These are phyloP conservation scores for Kurtzmaniella quercitrusa DNA, from an alignment of 1,139 yeast genomes.

Conservation along the genomic window DNA sequence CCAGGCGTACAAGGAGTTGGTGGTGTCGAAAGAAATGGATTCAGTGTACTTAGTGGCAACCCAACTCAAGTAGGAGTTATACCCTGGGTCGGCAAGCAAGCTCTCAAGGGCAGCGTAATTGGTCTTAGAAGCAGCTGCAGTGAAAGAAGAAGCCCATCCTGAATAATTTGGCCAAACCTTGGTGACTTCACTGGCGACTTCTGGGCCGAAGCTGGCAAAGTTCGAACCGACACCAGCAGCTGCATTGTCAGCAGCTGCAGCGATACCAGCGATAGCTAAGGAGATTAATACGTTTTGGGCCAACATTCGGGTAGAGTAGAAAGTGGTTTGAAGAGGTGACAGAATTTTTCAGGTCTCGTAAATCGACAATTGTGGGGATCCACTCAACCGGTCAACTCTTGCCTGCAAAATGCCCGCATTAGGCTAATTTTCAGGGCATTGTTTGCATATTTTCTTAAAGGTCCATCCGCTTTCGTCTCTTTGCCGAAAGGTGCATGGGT, in stretches of 20 bases:
- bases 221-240: too few relatives aligned
- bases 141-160: background rate
- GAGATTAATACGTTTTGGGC: background rate
- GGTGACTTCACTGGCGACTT: background rate
- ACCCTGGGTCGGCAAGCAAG: background rate
- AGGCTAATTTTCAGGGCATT: too few relatives aligned
- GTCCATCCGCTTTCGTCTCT: too few relatives aligned
- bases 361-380: too few relatives aligned
- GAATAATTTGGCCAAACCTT: background rate
- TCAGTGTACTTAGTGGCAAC: conserved; percentile 5
- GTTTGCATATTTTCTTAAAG: too few relatives aligned
- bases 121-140: background rate
- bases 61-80: background rate
- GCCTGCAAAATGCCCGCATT: too few relatives aligned
- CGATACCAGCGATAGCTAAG: conserved; percentile 2
- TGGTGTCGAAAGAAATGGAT: too few relatives aligned
- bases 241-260: conserved; percentile 4
- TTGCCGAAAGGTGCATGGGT: too few relatives aligned
- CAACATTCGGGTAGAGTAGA: background rate
- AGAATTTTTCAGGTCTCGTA: too few relatives aligned
- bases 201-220: background rate
- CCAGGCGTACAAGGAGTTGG: too few relatives aligned
- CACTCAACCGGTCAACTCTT: too few relatives aligned
- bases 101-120: background rate
- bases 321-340: too few relatives aligned